A percentile compares a stretch with the other conserved stretches of the same genome.
Evolutionary conservation across 768 basidiomycete species (phyloP).

Genomic region (Lactifluus volemus): DNA sequence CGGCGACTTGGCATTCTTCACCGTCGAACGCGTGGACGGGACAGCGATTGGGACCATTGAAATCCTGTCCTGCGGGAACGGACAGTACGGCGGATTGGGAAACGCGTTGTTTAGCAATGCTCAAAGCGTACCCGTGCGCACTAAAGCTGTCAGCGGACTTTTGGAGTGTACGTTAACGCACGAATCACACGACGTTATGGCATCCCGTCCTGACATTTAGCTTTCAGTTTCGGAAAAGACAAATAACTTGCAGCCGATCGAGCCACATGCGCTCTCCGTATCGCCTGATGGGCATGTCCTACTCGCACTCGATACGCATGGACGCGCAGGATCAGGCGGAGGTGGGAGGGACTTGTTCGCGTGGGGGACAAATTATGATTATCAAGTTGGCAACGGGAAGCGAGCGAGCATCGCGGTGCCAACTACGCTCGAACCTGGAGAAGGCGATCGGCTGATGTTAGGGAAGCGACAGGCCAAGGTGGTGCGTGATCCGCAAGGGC

Average conservation of each 20-base stretch:
- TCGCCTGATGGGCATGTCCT: constrained; percentile 73
- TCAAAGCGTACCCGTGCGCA: constrained; percentile 59
- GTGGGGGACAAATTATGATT: constrained; percentile 69
- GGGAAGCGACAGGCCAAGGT: constrained; percentile 38
- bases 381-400: constrained; percentile 70
- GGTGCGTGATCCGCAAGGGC: constrained; percentile 52
- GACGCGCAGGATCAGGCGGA: constrained; percentile 39
- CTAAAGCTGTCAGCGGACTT: constrained; percentile 74
- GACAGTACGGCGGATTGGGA: constrained; percentile 74
- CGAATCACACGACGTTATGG: neutral
- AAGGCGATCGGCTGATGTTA: constrained; percentile 55
- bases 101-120: constrained; percentile 58
- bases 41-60: constrained; percentile 36
- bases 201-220: neutral
- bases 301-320: constrained; percentile 56
- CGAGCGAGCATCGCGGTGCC: constrained; percentile 51
- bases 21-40: constrained; percentile 46
- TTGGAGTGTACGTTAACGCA: constrained; percentile 59
- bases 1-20: constrained; percentile 71
- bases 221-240: constrained; percentile 54
- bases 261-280: constrained; percentile 52
- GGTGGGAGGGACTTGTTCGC: constrained; percentile 55
- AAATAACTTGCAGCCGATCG: constrained; percentile 53
- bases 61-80: constrained; percentile 73
- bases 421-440: constrained; percentile 38